phyloP scores from a whole-genome alignment of 2,329 filamentous ascomycete genomes.

The Aureobasidium pullulans region DNA sequence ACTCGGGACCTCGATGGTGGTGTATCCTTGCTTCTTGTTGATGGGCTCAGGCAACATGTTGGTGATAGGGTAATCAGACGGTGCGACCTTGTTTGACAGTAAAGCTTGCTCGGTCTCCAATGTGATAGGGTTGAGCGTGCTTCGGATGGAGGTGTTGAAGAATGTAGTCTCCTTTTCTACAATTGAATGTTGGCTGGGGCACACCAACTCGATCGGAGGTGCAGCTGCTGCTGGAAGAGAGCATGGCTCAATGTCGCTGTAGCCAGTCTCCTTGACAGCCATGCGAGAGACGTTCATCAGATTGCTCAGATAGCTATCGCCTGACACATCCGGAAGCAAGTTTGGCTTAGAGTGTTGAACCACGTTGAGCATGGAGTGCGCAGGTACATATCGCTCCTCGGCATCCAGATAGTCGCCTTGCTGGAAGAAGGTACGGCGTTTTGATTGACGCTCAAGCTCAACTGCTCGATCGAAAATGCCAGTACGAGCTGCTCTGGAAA shows the following conservation, averaged over 20 bases:
- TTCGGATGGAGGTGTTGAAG: constrained; percentile 72
- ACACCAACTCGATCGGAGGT: constrained; percentile 75
- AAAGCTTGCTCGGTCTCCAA: constrained; percentile 63
- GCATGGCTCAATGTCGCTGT: constrained; percentile 73
- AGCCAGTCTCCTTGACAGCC: constrained; percentile 56
- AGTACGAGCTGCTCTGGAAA: constrained; percentile 59
- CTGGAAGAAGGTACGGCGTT: constrained; percentile 36
- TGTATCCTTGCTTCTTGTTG: constrained; percentile 76
- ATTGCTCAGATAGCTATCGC: constrained; percentile 63
- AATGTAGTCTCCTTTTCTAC: constrained; percentile 63
- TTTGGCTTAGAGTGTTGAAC: background rate
- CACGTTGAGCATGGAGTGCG: constrained; percentile 77
- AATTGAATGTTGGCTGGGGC: constrained; percentile 57
- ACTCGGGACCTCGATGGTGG: constrained; percentile 84
- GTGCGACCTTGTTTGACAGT: constrained; percentile 63
- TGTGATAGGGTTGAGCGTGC: constrained; percentile 61
- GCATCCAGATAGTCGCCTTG: constrained; percentile 37
- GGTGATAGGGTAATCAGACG: constrained; percentile 54
- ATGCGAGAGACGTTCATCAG: constrained; percentile 71
- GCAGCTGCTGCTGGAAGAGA: constrained; percentile 72
- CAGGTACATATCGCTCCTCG: constrained; percentile 54
- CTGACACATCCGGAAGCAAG: constrained; percentile 55
- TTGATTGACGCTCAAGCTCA: constrained; percentile 44
- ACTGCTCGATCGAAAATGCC: constrained; percentile 69
- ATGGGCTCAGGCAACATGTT: constrained; percentile 69